Evolutionary conservation across 2,329 filamentous ascomycete genomes (phyloP), one percentile per base, ranked within the genome.

Genomic region (Cyanodermella asteris): DNA sequence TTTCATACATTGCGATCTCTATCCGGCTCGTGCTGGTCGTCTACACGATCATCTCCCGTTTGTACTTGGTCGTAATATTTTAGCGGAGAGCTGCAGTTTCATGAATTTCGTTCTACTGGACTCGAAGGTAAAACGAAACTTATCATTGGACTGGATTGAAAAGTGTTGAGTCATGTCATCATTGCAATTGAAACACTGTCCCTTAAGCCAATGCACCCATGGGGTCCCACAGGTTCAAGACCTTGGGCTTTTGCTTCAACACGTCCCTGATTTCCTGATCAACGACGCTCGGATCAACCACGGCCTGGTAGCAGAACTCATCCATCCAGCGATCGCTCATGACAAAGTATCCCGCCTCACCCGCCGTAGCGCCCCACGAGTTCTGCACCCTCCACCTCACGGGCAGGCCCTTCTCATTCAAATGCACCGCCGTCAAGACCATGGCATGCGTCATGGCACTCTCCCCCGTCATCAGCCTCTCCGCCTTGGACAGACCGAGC

Each of bases 381-480:
- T 91, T 91, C 59, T 91, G 73, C 5, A 91, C 77, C 27, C 78
- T 57, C 81, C 81, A 91, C 22, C 80, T 55, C 2, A 80, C 63
- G 3, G 67, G 59, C 46, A 66, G 62, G 2, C 65, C 69, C 30
- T 64, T 50, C 15, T 61, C 54, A 31, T 75, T 71, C 3, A 90
- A 45, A 41, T 91, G 80, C 22, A 91, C 81, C 1, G 67, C 81
- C 3, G 78, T 91, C 32, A 91, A 49, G 1, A 90, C 77, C 81
- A 91, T 91, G 4, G 81, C 81, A 40, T 91, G 81, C 1, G 80
- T 91, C 80, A 91, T 90, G 25, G 65, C 60, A 27, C 64, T 72
- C 50, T 90, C 80, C 7, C 75, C 69, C 1, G 71, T 72, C 38
- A 63, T 55, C 22, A 91, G 52, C 4, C 80, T 56, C 38, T 78